A percentile compares a stretch with the other conserved stretches of the same genome.
These are phyloP conservation scores for Syzygium syzygioides DNA, from an alignment of 441 rosid species.

Conservation along the genomic window DNA sequence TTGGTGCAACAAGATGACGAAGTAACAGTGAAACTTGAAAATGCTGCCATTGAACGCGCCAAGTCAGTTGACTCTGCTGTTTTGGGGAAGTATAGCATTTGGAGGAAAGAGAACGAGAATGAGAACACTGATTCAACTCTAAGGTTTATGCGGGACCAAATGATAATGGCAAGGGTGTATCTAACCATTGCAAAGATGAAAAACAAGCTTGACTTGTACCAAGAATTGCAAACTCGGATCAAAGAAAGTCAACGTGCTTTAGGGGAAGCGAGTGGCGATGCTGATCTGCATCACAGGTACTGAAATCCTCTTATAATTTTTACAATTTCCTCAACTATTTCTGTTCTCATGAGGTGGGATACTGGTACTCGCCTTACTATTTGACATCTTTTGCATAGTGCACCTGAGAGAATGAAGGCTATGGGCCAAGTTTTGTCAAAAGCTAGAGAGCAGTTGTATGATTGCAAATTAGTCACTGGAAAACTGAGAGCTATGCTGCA, in stretches of 20 bases:
- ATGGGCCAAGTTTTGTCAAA: constrained; percentile 86
- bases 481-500: constrained; percentile 98
- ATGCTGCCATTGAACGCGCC: constrained; percentile 90
- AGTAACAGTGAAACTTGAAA: constrained; percentile 70
- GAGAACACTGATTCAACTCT: constrained; percentile 86
- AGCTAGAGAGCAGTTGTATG: constrained; percentile 79
- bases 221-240: constrained; percentile 66
- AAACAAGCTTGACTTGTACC: constrained; percentile 54
- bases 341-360: neutral
- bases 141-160: constrained; percentile 88
- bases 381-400: constrained; percentile 31
- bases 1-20: constrained; percentile 67
- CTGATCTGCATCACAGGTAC: constrained; percentile 82
- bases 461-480: constrained; percentile 89
- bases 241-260: constrained; percentile 82
- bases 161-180: constrained; percentile 93
- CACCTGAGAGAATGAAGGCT: constrained; percentile 70
- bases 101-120: constrained; percentile 91
- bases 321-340: neutral
- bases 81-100: constrained; percentile 86
- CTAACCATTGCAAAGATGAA: constrained; percentile 68
- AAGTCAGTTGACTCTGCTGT: constrained; percentile 93
- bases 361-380: constrained; percentile 7
- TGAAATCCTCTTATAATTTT: neutral
- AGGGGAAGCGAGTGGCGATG: constrained; percentile 67